These are phyloP conservation scores for Tuber microsphaerosporum DNA, from an alignment of 495 filamentous ascomycete species.

Conservation along the genomic window DNA sequence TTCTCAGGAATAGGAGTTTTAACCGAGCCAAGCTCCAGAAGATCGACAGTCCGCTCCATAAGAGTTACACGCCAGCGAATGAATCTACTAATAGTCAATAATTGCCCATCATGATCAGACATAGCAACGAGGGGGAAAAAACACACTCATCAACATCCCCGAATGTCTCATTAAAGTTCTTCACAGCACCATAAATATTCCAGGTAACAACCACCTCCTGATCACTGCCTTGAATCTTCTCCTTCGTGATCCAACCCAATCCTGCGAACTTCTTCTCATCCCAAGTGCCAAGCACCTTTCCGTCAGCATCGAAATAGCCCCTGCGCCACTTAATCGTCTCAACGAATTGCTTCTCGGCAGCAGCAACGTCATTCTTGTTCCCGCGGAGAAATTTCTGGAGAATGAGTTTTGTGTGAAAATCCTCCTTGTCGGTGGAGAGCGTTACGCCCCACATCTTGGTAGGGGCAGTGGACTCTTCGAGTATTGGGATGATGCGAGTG, in stretches of 20 bases:
- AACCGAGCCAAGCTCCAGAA: constrained; percentile 59
- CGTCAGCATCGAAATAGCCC: constrained; percentile 40
- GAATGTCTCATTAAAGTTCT: constrained; percentile 65
- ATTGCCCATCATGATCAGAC: neutral
- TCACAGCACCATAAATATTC: constrained; percentile 80
- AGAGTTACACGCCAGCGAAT: constrained; percentile 76
- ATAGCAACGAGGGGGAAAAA: neutral
- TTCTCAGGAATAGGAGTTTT: constrained; percentile 66
- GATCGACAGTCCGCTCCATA: constrained; percentile 71
- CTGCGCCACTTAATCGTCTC: constrained; percentile 76
- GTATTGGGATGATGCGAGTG: constrained; percentile 42
- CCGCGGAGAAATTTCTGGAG: constrained; percentile 87
- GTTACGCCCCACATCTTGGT: constrained; percentile 73
- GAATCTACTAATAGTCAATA: constrained; percentile 51
- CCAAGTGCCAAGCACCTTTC: constrained; percentile 46
- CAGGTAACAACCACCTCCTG: constrained; percentile 50
- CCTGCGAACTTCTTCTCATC: constrained; percentile 54
- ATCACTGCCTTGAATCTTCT: constrained; percentile 3
- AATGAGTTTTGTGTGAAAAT: constrained; percentile 69
- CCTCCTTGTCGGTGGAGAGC: constrained; percentile 48
- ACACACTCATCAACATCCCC: constrained; percentile 68
- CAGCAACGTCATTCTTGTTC: constrained; percentile 65
- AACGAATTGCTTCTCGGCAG: constrained; percentile 66
- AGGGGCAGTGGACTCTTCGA: constrained; percentile 49
- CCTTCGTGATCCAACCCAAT: constrained; percentile 52